Evolutionary conservation across 164 flowering plant genomes (phyloP), one percentile per base, ranked within the genome.

Genomic region (Dillenia turbinata): DNA sequence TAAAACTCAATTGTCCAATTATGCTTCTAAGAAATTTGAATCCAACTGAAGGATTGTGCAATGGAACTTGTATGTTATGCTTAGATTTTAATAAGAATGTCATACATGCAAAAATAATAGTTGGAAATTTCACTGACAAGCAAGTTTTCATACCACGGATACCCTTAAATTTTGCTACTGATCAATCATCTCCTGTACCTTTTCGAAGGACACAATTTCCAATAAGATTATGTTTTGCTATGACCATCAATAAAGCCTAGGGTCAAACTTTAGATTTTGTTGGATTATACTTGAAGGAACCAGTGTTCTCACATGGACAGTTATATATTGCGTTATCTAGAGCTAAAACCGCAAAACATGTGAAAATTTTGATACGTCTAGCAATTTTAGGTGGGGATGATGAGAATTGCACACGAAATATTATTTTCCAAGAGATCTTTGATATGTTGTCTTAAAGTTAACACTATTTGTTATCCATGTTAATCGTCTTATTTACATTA

Each of bases 141-240:
- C 8, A 62, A 44, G 53, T 58, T 12, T 65, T 65, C 43, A n/a
- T 65, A 4, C 53, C 51, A n/a, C 46, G 59, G 12, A 63, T 63
- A 9, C 44, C 66, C 0, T 24, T 63, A 10, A 63, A 57, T 33
- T 8, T 48, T 3, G 8, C 61, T 16, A n/a, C 57, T 5, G 45
- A 52, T 24, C 9, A 9, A 9, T 6, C 44, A 11, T 33, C 49
- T 49, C 68, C 62, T 10, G 49, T 56, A 40, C 40, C 12, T 1
- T 9, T 43, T 48, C 57, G 14, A 50, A 54, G 51, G 11, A 63
- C 8, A 22, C 50, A 63, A 54, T 63, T 63, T 55, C 44, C 60
- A 8, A 22, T 63, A 26, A 26, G 4, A 26, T 26, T 26, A 26
- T 26, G 3, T 26, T 26, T 26, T 26, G 4, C 33, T 26, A 26